Conservation (phyloP, 345 rosid species). For the Eucalyptus paniculata region DNA sequence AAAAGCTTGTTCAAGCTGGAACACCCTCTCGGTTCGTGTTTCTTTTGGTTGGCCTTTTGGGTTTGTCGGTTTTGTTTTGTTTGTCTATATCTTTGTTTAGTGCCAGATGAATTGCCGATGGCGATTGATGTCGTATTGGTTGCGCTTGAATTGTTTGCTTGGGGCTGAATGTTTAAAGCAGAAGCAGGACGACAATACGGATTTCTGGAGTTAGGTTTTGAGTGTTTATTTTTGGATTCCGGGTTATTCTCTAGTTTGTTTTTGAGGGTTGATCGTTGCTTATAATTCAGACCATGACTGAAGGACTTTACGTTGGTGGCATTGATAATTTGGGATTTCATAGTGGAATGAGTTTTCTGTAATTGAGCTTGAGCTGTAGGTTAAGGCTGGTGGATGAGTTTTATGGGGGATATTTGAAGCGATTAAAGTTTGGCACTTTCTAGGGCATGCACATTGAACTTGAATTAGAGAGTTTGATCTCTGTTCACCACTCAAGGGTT, state of each 20-base stretch:
- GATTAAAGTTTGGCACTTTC: not conserved
- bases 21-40: slow-evolving; percentile 50
- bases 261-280: not conserved
- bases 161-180: not conserved
- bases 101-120: not conserved
- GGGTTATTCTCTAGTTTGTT: not conserved
- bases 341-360: not conserved
- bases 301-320: not conserved
- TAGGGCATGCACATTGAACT: not conserved
- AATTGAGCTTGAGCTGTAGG: not conserved
- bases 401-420: not conserved
- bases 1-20: slow-evolving; percentile 56
- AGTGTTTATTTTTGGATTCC: not conserved
- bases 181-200: not conserved
- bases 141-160: not conserved
- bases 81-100: not conserved
- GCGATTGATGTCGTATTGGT: not conserved
- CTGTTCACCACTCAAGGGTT: not conserved
- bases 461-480: not conserved
- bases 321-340: not conserved
- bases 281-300: not conserved
- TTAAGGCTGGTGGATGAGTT: not conserved
- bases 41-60: not conserved
- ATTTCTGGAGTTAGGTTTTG: not conserved
- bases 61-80: not conserved